Percentiles rank a stretch among this genome's conserved stretches.
Evolutionary conservation across 495 filamentous ascomycete species (phyloP).

Genomic region (Penicillium chermesinum): DNA sequence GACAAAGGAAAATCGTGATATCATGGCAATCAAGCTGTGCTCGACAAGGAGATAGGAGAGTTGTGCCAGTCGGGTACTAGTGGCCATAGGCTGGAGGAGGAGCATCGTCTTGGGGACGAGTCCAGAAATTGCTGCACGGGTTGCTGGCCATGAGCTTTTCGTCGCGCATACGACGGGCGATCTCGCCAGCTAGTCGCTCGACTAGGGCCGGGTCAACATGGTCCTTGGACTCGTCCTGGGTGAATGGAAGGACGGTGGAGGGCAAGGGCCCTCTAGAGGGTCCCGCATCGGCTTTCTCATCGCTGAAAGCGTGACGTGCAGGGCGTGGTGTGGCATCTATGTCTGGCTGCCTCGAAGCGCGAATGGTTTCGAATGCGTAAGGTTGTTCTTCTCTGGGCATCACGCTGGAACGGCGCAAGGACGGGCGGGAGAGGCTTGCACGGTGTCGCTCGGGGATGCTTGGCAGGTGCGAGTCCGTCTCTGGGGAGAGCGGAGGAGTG

Average conservation of each 20-base stretch:
- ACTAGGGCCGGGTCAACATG: constrained; percentile 84
- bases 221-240: constrained; percentile 37
- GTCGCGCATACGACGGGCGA: constrained; percentile 78
- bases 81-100: constrained; percentile 46
- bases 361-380: constrained; percentile 23
- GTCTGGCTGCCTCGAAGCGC: constrained; percentile 22
- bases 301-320: constrained; percentile 11
- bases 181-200: constrained; percentile 85
- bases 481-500: constrained; percentile 39
- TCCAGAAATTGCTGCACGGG: constrained; percentile 37
- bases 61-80: constrained; percentile 18
- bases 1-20: constrained; percentile 12
- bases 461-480: constrained; percentile 31
- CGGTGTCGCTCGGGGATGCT: constrained; percentile 38
- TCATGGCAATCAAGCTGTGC: constrained; percentile 31
- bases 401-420: constrained; percentile 16
- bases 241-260: constrained; percentile 36
- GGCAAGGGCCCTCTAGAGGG: constrained; percentile 27
- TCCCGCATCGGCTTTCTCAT: constrained; percentile 32
- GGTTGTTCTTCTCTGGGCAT: constrained; percentile 24
- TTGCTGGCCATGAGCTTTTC: constrained; percentile 46
- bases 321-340: constrained; percentile 37
- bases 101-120: constrained; percentile 35
- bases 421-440: constrained; percentile 27
- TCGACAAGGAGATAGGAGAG: constrained; percentile 15